These are phyloP conservation scores for Naematelia aurantialba DNA, from an alignment of 768 basidiomycete species.

Conservation along the genomic window DNA sequence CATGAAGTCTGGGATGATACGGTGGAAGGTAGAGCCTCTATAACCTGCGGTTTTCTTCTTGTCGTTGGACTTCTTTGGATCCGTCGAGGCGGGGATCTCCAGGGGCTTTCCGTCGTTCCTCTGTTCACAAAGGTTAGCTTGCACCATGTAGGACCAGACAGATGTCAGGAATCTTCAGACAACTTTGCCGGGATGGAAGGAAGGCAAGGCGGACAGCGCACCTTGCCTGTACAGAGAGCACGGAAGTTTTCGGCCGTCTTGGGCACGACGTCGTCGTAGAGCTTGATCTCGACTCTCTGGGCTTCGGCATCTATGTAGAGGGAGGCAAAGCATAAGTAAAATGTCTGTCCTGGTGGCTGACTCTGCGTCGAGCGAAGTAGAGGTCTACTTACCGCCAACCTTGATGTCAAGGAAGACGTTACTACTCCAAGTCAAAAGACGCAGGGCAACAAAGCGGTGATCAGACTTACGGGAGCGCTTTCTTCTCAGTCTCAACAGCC, in stretches of 20 bases:
- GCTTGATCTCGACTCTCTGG: constrained; percentile 62
- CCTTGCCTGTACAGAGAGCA: constrained; percentile 64
- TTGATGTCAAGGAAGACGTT: constrained; percentile 45
- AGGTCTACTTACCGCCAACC: constrained; percentile 34
- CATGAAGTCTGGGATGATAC: constrained; percentile 55
- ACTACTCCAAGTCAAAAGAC: constrained; percentile 8
- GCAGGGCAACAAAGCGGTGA: not conserved
- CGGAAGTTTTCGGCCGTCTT: constrained; percentile 63
- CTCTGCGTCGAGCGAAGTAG: not conserved
- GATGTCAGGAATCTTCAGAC: not conserved
- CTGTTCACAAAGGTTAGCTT: constrained; percentile 54
- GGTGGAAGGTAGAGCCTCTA: constrained; percentile 64
- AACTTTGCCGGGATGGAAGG: not conserved
- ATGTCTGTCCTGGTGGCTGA: not conserved
- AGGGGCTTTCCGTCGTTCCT: constrained; percentile 24
- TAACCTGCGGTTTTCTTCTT: too few relatives aligned
- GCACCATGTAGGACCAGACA: not conserved
- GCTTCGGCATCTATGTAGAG: not conserved
- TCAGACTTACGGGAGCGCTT: not conserved
- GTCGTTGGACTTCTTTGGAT: too few relatives aligned
- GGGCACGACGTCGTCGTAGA: constrained; percentile 64
- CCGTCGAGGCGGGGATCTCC: constrained; percentile 55
- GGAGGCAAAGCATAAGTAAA: not conserved
- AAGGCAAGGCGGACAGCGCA: constrained; percentile 11
- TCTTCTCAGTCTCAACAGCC: constrained; percentile 12